A percentile compares a stretch with the other conserved stretches of the same genome.
These are phyloP conservation scores for Chlorella sorokiniana DNA, from an alignment of 139 green algal species.

Conservation along the genomic window DNA sequence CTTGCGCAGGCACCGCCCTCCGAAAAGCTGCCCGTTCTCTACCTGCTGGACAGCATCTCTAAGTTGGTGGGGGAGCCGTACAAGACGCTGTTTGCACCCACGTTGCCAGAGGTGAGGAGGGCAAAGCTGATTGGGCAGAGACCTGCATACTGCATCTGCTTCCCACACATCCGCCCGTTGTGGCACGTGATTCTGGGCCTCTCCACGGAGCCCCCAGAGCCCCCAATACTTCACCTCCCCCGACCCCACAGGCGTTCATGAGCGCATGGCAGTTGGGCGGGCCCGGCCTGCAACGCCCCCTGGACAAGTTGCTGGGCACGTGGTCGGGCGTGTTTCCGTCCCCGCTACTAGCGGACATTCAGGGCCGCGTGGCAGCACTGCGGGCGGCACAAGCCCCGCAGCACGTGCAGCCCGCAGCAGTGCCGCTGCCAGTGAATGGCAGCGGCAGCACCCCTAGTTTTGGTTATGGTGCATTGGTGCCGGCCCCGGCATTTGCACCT, in stretches of 20 bases:
- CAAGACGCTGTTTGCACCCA: constrained; percentile 49
- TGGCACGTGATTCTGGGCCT: no score
- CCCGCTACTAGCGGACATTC: constrained; percentile 46
- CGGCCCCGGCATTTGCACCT: background rate
- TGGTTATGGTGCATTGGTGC: background rate
- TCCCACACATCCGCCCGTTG: no score
- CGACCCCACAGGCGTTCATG: constrained; percentile 53
- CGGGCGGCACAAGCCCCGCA: background rate
- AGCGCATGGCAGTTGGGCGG: constrained; percentile 50
- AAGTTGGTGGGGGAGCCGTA: constrained; percentile 78
- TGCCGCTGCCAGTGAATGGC: background rate
- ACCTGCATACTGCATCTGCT: background rate
- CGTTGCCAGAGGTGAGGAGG: constrained; percentile 49
- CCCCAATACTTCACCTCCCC: background rate
- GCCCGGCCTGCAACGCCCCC: constrained; percentile 32
- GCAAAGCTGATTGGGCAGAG: background rate
- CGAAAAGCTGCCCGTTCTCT: constrained; percentile 75
- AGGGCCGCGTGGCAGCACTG: background rate
- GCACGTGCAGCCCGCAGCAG: background rate
- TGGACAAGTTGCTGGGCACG: constrained; percentile 65
- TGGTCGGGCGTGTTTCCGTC: constrained; percentile 61
- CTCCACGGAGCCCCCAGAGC: no score
- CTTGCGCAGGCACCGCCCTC: constrained; percentile 17
- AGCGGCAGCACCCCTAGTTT: background rate
- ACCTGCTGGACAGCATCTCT: constrained; percentile 81